These are phyloP conservation scores for Nicotiana noctiflora DNA, from an alignment of 257 asterid genomes.

Conservation along the genomic window DNA sequence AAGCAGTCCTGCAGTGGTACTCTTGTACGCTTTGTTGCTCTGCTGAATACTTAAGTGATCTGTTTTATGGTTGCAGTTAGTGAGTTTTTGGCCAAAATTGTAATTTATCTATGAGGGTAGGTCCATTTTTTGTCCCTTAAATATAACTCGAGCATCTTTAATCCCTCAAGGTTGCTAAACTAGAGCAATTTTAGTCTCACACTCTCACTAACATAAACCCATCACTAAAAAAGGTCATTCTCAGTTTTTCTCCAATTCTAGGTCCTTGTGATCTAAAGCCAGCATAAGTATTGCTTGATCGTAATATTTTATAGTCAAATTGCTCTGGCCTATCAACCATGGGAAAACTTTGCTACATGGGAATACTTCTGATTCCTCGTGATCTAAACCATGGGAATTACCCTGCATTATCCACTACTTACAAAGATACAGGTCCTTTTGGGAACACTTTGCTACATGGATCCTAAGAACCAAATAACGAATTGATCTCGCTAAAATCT, in stretches of 20 bases:
- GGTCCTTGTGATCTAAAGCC: slow-evolving; percentile 84
- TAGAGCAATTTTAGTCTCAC: too few relatives aligned
- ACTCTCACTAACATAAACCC: too few relatives aligned
- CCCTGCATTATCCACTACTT: slow-evolving; percentile 22
- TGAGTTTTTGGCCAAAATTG: too few relatives aligned
- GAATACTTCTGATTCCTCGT: too few relatives aligned
- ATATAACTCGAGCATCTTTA: too few relatives aligned
- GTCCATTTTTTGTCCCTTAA: too few relatives aligned
- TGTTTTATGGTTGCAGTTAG: background rate
- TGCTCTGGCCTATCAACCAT: slow-evolving; percentile 71
- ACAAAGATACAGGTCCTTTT: slow-evolving; percentile 42
- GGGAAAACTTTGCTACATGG: slow-evolving; percentile 13
- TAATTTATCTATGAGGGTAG: too few relatives aligned
- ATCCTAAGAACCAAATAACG: slow-evolving; percentile 84
- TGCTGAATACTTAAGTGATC: background rate
- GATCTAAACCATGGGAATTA: slow-evolving; percentile 1
- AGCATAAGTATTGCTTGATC: slow-evolving; percentile 79
- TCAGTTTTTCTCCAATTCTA: slow-evolving; percentile 28
- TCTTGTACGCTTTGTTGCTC: background rate
- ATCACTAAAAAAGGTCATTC: too few relatives aligned
- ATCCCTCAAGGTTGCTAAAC: too few relatives aligned
- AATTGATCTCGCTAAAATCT: slow-evolving; percentile 50
- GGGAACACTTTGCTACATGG: slow-evolving; percentile 78
- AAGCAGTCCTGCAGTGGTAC: background rate
- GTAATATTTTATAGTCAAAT: slow-evolving; percentile 62